Evolutionary conservation across 768 basidiomycete genomes (phyloP), one percentile per base, ranked within the genome.

Genomic region (Crucibulum laeve): DNA sequence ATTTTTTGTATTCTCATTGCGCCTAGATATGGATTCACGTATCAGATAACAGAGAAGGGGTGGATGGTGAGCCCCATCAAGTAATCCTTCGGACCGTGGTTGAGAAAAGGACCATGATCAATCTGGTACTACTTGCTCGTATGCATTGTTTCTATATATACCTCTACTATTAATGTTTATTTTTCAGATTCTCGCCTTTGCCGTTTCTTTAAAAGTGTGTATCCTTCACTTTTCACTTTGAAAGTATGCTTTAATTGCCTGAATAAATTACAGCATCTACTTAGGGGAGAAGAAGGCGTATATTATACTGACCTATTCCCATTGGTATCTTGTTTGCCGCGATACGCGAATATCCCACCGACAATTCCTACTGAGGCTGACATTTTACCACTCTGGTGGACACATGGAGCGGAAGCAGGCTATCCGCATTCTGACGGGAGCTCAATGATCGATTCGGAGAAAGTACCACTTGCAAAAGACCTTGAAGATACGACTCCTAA

Each of bases 31-130:
- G 73, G 76, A 63, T 76, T 21, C 75, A 79, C 50, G 67, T 74
- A 8, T 64, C 76, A 1, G 55, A 59, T 25, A 65, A 72, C 14
- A 62, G 73, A 4, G 46, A 52, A 5, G 58, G 62, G 44, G 61
- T 54, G 42, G 53, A 50, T 7, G 53, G 49, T 6, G 52, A 56
- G 14, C 46, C 50, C 18, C 53, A 58, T 42, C 60, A 59, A 4
- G 17, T 42, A 0, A 48, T 45, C 0, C 53, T 74, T 19, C 54
- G 75, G 51, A 70, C 67, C 8, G 58, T 79, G n/a, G 73, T 85
- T 40, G 82, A 84, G 67, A 85, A 85, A 60, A 78, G 78, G 62
- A 76, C 74, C 3, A 80, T 81, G 69, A 67, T 84, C 45, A 81
- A 81, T 51, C 54, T 84, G 41, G 74, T 77, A 51, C 46, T 67